Base-by-base conservation (phyloP, 768 basidiomycete species). In the Gyrodon lividus region DNA sequence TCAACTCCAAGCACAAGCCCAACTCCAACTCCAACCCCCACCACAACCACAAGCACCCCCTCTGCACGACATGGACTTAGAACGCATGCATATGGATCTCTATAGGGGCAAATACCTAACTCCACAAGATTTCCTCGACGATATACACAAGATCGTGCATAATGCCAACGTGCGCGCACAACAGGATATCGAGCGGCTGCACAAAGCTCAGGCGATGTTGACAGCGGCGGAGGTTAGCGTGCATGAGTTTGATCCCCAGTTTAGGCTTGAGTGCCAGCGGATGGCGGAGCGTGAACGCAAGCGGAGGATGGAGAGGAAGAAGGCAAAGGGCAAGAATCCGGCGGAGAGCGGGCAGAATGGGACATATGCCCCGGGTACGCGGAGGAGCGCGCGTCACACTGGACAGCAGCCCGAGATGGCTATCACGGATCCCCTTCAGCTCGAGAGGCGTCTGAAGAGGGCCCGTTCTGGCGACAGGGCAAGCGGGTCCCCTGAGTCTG, bases 51-150 rank as follows among this genome's bases (percentile, higher is more conserved):
- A 46, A 23, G 40, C 62, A 14, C 82, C 81, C 8, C 74, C 74
- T 7, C 72, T 94, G 16, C 90, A 82, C 63, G 84, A 95, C 62
- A 86, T 98, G 78, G 94, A 98, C 66, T 76, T 98, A 33, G 97
- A 98, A 61, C 83, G 80, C 56, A 92, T 99, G 82, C 89, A 95
- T 59, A 74, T 77, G 20, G 84, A 90, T 48, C 76, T 99, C 19
- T 92, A 90, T 75, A 86, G 82, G 63, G 84, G 84, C 35, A 82
- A 84, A 35, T 99, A 98, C 65, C 81, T 92, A 24, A 92, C 92
- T 0, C 89, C 92, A 0, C 82, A 86, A 50, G 86, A 91, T 49
- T 97, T 99, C 75, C 78, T 98, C 7, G 81, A 85, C 41, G 89
- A 92, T 58, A 77, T 93, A 49, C 77, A 78, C 52, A 88, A 86